Evolutionary conservation across 257 asterid species (phyloP).

Genomic region (Fraxinus anomala): DNA sequence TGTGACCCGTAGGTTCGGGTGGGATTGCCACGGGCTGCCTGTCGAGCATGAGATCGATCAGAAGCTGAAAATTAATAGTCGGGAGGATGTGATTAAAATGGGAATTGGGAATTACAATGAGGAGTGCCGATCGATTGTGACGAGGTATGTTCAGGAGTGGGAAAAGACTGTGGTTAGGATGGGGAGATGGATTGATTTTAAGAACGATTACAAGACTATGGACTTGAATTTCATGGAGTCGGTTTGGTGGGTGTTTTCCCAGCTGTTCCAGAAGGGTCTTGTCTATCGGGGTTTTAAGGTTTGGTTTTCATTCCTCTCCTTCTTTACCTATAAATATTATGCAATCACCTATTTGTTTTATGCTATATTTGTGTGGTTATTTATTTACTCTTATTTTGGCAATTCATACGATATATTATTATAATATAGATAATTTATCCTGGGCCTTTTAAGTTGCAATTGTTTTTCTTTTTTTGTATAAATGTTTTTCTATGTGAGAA

Average conservation of each 20-base stretch:
- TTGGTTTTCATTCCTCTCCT: constrained; percentile 4
- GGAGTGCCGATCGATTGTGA: constrained; percentile 82
- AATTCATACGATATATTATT: not conserved
- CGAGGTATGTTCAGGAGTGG: constrained; percentile 92
- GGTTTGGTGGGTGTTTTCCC: constrained; percentile 96
- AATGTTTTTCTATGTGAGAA: no score
- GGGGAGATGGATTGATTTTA: constrained; percentile 97
- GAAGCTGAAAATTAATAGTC: constrained; percentile 59
- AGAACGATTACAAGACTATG: constrained; percentile 90
- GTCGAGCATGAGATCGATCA: constrained; percentile 91
- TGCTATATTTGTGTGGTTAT: not conserved
- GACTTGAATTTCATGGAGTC: constrained; percentile 89
- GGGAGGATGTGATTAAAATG: constrained; percentile 73
- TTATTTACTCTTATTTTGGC: not conserved
- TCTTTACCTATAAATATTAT: not conserved
- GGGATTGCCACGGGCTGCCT: constrained; percentile 98
- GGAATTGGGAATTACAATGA: constrained; percentile 88
- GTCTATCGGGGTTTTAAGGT: constrained; percentile 96
- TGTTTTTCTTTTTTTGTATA: no score
- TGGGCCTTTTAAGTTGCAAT: not conserved
- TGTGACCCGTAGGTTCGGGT: constrained; percentile 92
- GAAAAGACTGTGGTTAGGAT: constrained; percentile 85
- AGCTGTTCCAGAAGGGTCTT: constrained; percentile 70
- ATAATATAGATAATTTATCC: not conserved
- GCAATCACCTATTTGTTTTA: not conserved